Evolutionary conservation across 1,284 basidiomycete genomes (phyloP).

Genomic region (Cutaneotrichosporon cyanovorans): DNA sequence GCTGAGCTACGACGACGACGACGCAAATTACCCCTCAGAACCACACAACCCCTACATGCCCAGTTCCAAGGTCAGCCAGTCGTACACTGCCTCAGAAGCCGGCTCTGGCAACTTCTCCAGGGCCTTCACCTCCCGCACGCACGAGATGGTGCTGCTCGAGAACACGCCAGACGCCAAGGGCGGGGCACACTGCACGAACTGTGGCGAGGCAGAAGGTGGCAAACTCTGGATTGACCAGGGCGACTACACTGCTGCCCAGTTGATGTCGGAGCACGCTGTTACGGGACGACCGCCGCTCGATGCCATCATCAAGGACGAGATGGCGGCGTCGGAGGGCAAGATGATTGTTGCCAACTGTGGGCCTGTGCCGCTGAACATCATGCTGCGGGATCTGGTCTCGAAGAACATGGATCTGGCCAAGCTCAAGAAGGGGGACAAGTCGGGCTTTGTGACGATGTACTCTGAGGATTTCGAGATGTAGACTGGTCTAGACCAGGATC

Average conservation of each 20-base stretch:
- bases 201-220: slow-evolving; percentile 1
- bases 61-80: too few relatives aligned
- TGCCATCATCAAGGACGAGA: slow-evolving; percentile 62
- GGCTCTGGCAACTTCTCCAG: neutral
- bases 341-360: slow-evolving; percentile 53
- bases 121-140: slow-evolving; percentile 9
- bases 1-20: too few relatives aligned
- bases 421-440: slow-evolving; percentile 8
- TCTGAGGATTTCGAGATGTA: slow-evolving; percentile 20
- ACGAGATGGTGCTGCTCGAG: slow-evolving; percentile 13
- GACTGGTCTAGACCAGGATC: too few relatives aligned
- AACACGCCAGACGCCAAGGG: slow-evolving; percentile 10
- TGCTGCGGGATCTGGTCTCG: slow-evolving; percentile 8
- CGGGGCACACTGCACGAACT: slow-evolving; percentile 1
- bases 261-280: slow-evolving; percentile 63
- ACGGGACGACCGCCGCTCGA: slow-evolving; percentile 66
- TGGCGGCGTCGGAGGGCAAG: slow-evolving; percentile 53
- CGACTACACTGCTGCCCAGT: slow-evolving; percentile 61
- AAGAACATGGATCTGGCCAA: slow-evolving; percentile 8
- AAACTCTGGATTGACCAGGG: slow-evolving; percentile 54
- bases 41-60: too few relatives aligned
- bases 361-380: slow-evolving; percentile 5
- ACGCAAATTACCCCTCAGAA: too few relatives aligned
- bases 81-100: too few relatives aligned
- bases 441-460: slow-evolving; percentile 14